These are phyloP conservation scores for Ceratocystis diversiconidia DNA, from an alignment of 2,329 filamentous ascomycete species.

Conservation along the genomic window DNA sequence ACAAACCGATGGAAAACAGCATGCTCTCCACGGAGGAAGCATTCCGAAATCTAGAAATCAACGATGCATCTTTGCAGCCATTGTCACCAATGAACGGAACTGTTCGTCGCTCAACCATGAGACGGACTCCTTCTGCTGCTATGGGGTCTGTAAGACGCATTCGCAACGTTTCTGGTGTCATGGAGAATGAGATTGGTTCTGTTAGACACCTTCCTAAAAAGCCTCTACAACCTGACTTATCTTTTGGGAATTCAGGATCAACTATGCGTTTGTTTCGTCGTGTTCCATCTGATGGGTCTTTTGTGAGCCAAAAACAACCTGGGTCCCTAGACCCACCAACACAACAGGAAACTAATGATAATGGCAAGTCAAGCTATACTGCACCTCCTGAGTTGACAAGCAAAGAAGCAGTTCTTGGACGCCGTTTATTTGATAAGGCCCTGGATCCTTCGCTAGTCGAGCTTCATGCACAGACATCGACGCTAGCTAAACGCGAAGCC, in stretches of 20 bases:
- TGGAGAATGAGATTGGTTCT: slow-evolving; percentile 12
- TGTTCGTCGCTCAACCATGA: slow-evolving; percentile 42
- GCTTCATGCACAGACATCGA: slow-evolving; percentile 63
- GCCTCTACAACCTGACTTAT: slow-evolving; percentile 77
- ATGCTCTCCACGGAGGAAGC: slow-evolving; percentile 37
- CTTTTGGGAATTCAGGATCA: slow-evolving; percentile 83
- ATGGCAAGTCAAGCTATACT: slow-evolving; percentile 27
- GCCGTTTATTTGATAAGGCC: slow-evolving; percentile 65
- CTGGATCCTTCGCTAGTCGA: slow-evolving; percentile 76
- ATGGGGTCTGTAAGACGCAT: slow-evolving; percentile 16
- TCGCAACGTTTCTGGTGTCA: slow-evolving; percentile 11
- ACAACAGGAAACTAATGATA: neutral
- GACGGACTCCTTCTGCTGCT: slow-evolving; percentile 14
- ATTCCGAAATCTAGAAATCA: slow-evolving; percentile 45
- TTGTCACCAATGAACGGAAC: slow-evolving; percentile 41
- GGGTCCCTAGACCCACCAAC: slow-evolving; percentile 29
- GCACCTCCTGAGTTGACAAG: slow-evolving; percentile 42
- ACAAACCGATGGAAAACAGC: slow-evolving; percentile 8
- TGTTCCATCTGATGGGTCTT: slow-evolving; percentile 56
- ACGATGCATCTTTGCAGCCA: slow-evolving; percentile 44
- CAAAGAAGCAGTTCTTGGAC: slow-evolving; percentile 73
- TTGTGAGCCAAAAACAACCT: slow-evolving; percentile 16
- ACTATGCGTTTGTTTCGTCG: slow-evolving; percentile 85
- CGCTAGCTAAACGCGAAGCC: slow-evolving; percentile 59
- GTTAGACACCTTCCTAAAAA: slow-evolving; percentile 14